These are phyloP conservation scores for Botrytis elliptica DNA, from an alignment of 2,329 filamentous ascomycete species.

Conservation along the genomic window DNA sequence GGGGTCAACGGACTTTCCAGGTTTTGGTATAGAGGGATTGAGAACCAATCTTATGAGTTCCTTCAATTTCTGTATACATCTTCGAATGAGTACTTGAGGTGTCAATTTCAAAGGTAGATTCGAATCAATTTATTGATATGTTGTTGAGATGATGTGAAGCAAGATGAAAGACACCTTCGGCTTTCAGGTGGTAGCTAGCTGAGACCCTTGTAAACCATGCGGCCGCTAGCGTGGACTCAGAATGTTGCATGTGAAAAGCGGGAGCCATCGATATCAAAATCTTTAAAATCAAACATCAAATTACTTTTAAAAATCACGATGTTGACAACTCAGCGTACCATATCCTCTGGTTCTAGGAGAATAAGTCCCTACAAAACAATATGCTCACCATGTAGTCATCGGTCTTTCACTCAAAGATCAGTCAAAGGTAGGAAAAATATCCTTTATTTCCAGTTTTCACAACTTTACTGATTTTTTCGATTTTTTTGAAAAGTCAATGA, in stretches of 20 bases:
- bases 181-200: not conserved
- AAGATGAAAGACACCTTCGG: not conserved
- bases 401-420: constrained; percentile 5
- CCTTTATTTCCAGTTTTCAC: not conserved
- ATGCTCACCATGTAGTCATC: not conserved
- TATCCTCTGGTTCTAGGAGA: not conserved
- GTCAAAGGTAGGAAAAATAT: constrained; percentile 7
- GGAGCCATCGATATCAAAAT: not conserved
- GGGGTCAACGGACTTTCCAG: constrained; percentile 34
- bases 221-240: constrained; percentile 18
- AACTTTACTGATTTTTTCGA: not conserved
- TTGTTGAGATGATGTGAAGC: not conserved
- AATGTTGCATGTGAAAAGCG: constrained; percentile 25
- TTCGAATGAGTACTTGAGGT: constrained; percentile 11
- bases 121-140: not conserved
- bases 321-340: constrained; percentile 5
- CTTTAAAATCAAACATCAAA: not conserved
- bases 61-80: constrained; percentile 39
- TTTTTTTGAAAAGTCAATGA: constrained; percentile 25
- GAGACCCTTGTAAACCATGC: not conserved
- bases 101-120: not conserved
- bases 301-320: not conserved
- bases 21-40: constrained; percentile 39
- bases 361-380: not conserved
- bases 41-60: constrained; percentile 35